Evolutionary conservation across 352 stramenopile species (phyloP), one percentile per base, ranked within the genome.

Genomic region (Pythium phragmitis): DNA sequence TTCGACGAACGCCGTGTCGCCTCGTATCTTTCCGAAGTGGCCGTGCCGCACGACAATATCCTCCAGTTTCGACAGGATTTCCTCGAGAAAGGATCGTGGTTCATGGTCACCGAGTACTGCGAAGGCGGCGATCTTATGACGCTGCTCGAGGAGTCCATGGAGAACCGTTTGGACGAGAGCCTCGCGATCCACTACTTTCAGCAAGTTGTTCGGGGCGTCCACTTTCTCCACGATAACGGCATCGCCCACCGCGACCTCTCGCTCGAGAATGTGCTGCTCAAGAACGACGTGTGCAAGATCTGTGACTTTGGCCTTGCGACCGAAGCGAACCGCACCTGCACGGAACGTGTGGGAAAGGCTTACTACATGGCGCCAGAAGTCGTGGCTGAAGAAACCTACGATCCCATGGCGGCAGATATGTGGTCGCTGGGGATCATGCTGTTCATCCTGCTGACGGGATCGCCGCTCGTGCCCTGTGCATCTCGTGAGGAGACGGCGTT

Each of bases 321-420:
- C 0, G 59, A 75, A 23, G 43, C 68, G 0, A 46, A 56, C 1
- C 53, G 52, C 19, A n/a, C 58, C 13, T 73, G 68, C 56, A 49
- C 36, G 2, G 80, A 72, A 43, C 65, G 73, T 55, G 80, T 89
- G 7, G 77, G 82, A 16, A 88, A 89, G 36, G 60, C 76, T n/a
- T 79, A 74, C 51, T 89, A 88, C 60, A 89, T 88, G 80, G 79
- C 82, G 0, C 78, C 79, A 3, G 82, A 91, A 45, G 58, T 88
- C 2, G 75, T 88, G 0, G 66, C 68, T 1, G 68, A 71, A 1
- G 33, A 69, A 4, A 34, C 36, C 13, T 89, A 91, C 52, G 69
- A 88, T 30, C 73, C 80, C 3, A 54, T 54, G 17, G 56, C 74
- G 1, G 82, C 80, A 5, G 78, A 91, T 33, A 72, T 89, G 19